Conservation (phyloP, 1,284 basidiomycete genomes). For the Pterulicium gracile region DNA sequence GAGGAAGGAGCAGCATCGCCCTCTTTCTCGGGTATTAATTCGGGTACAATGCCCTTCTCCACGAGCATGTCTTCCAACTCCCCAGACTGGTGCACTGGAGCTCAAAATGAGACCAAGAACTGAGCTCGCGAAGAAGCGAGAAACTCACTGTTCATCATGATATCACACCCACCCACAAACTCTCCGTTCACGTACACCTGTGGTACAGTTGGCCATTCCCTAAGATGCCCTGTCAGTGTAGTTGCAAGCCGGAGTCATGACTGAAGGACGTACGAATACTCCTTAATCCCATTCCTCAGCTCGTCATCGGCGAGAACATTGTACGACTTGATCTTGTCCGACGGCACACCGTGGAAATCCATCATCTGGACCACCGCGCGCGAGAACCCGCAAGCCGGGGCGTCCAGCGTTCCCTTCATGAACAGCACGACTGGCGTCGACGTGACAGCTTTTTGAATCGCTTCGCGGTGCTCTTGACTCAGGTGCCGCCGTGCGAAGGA, state of each 20-base stretch:
- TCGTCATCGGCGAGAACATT: constrained; percentile 87
- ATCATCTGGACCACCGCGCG: constrained; percentile 88
- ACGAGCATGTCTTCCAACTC: constrained; percentile 82
- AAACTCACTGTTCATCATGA: constrained; percentile 79
- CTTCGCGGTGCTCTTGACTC: constrained; percentile 9
- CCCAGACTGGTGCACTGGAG: constrained; percentile 88
- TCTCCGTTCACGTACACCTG: constrained; percentile 93
- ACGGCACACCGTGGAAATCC: constrained; percentile 77
- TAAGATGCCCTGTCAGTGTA: constrained; percentile 19
- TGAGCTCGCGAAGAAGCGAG: constrained; percentile 4
- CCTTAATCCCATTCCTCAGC: constrained; percentile 80
- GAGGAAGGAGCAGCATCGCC: constrained; percentile 9
- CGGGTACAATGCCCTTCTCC: constrained; percentile 58
- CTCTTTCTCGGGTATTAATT: constrained; percentile 10
- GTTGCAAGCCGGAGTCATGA: constrained; percentile 1
- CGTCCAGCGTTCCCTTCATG: constrained; percentile 88
- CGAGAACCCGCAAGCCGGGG: constrained; percentile 92
- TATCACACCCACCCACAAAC: constrained; percentile 96
- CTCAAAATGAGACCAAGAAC: constrained; percentile 2
- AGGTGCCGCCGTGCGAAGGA: neutral
- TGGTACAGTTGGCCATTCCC: constrained; percentile 97
- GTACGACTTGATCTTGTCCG: constrained; percentile 77
- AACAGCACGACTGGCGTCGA: constrained; percentile 78
- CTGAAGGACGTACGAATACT: constrained; percentile 64
- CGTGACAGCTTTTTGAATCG: constrained; percentile 54